Base-by-base conservation (phyloP, 305 asterid genomes). In the Solanum aculeatissimum region DNA sequence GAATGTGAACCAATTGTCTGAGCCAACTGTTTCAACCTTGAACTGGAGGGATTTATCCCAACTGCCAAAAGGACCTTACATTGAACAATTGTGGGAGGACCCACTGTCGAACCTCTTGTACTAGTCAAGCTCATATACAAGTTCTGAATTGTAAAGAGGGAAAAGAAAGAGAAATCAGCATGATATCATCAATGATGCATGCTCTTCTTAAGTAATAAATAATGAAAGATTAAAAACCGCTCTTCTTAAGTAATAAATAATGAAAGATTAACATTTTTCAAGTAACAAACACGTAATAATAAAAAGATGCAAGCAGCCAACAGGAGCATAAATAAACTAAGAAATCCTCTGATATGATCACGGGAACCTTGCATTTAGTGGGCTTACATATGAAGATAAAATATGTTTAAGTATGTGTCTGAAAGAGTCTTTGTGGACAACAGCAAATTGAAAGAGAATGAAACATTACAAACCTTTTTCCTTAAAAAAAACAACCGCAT, bases 1-100 rank as follows among this genome's bases (percentile, higher is more conserved):
- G 92, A 23, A 83, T 92, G 92, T 16, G 98, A 89, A 83, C 91
- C 94, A 85, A 95, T 95, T 5, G 97, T 91, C 85, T 92, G 95
- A 88, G 97, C 93, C 92, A 95, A 87, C 90, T 94, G 97, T 90
- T 95, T 94, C 83, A 92, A 68, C 91, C 99, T 92, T 60, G 93
- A 87, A 47, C 86, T 89, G 15, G 93, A 89, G 84, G 96, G 92
- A 60, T 92, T 87, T 32, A 88, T 88, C 25, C 99, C 99, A 78
- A 95, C 97, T 8, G 93, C 95, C 86, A 90, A 81, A 77, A 95
- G 89, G 68, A 95, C 98, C 88, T 86, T 93, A 13, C 95, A 88
- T 88, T 88, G 93, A 68, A 96, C 92, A 9, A 92, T 95, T 23
- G 97, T 92, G 15, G 96, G 96, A 49, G 93, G 94, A 81, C 75